Evolutionary conservation across 2,329 filamentous ascomycete genomes (phyloP), one percentile per base, ranked within the genome.

Genomic region (Chrysoporthe puriensis): DNA sequence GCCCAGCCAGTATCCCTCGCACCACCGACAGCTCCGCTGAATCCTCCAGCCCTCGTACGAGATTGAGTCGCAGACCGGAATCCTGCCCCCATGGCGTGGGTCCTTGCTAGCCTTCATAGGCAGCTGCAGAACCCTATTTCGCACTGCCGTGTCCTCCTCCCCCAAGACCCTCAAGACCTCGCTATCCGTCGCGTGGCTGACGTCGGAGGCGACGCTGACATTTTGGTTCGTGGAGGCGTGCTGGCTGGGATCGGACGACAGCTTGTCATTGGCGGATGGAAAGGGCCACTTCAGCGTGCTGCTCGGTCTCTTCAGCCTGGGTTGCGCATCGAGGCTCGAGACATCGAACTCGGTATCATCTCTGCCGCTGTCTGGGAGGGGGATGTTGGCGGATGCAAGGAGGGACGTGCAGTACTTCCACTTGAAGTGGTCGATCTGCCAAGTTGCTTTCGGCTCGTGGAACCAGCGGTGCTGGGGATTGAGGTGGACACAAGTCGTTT

Each of bases 401-500:
- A 64, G 59, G 21, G 46, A 36, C 3, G 44, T n/a, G 18, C 66
- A 68, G 57, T 62, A 58, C 21, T 54, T 40, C 66, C 66, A 68
- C n/a, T 48, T 48, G 4, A 54, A 43, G 48, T 66, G 66, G 8
- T 66, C 58, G 13, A 59, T 34, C 13, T 50, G 48, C 50, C 58
- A 68, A 58, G 66, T 54, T 13, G 4, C 21, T 16, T 66, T 58
- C 40, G 34, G n/a, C 1, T 34, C 16, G 16, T 68, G 66, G 34
- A 56, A 18, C 13, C 32, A 52, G 36, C 7, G 63, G 34, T 58
- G 46, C 14, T 21, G 36, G 1, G 58, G 26, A 1, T 58, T 26
- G 52, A n/a, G 54, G 43, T 68, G 63, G 5, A 52, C 36, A 43
- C 63, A 68, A 9, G 32, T 56, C 11, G 46, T 8, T 26, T 64